Conservation (phyloP, 345 rosid species). For the Nephelium lappaceum region DNA sequence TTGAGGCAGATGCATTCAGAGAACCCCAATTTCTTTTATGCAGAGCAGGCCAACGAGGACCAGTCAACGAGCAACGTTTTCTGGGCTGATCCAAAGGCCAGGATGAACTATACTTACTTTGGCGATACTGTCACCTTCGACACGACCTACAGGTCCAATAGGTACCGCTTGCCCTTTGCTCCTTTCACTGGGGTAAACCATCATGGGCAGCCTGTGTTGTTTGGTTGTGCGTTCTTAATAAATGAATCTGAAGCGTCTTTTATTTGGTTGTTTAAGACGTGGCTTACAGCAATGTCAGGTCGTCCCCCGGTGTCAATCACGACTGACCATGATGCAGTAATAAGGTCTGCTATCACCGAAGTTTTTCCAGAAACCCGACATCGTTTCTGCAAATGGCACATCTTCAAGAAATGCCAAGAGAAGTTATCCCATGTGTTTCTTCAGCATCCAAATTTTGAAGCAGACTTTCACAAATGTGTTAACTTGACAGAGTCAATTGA, state of each 20-base stretch:
- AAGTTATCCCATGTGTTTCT: conserved; percentile 47
- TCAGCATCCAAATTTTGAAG: conserved; percentile 47
- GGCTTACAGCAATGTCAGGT: conserved; percentile 54
- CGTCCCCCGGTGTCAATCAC: conserved; percentile 47
- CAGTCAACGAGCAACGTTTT: conserved; percentile 38
- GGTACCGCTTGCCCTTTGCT: conserved; percentile 55
- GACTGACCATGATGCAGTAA: conserved; percentile 44
- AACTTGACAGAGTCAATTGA: conserved; percentile 50
- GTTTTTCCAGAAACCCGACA: conserved; percentile 52
- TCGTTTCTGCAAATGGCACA: conserved; percentile 51
- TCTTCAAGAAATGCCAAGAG: conserved; percentile 53
- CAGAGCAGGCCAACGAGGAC: conserved; percentile 43
- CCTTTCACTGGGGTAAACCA: conserved; percentile 60
- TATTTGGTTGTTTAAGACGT: conserved; percentile 51
- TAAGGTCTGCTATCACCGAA: conserved; percentile 39
- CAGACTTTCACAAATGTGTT: conserved; percentile 51
- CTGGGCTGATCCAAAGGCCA: conserved; percentile 56
- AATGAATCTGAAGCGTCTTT: conserved; percentile 52
- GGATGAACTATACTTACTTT: conserved; percentile 46
- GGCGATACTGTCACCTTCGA: conserved; percentile 55
- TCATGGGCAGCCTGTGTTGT: conserved; percentile 59
- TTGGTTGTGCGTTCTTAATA: conserved; percentile 52
- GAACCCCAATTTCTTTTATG: conserved; percentile 51
- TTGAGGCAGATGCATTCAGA: conserved; percentile 49
- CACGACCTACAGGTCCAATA: conserved; percentile 46